phyloP scores from a whole-genome alignment of 1,284 basidiomycete genomes.

The Cryptococcus sp. region DNA sequence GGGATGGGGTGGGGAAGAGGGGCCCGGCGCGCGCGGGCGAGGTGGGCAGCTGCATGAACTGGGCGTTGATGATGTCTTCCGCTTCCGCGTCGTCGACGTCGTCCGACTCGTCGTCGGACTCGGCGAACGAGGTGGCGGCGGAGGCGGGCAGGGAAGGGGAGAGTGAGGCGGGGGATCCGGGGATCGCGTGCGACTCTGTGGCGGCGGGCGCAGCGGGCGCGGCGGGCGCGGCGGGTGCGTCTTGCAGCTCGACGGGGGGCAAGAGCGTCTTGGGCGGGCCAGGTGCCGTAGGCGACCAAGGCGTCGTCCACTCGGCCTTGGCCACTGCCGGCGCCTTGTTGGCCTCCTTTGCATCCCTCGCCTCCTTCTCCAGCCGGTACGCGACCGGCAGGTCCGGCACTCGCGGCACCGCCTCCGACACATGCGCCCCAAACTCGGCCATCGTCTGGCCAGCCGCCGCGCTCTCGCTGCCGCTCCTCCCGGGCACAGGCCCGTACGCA shows the following conservation, averaged over 20 bases:
- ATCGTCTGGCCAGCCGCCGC: too few relatives aligned
- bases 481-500: not conserved
- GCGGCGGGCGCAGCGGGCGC: not conserved
- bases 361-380: conserved; percentile 17
- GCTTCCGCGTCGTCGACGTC: conserved; percentile 20
- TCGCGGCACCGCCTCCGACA: conserved; percentile 11
- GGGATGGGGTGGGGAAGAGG: too few relatives aligned
- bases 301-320: not conserved
- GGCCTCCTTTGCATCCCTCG: conserved; percentile 9
- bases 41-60: conserved; percentile 21
- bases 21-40: conserved; percentile 10
- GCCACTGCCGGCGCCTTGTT: not conserved
- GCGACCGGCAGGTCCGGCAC: conserved; percentile 29
- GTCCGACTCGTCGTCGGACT: conserved; percentile 3
- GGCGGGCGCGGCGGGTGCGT: not conserved
- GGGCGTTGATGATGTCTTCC: conserved; percentile 19
- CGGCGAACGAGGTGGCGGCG: not conserved
- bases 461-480: too few relatives aligned
- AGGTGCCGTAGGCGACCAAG: not conserved
- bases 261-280: not conserved
- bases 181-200: not conserved
- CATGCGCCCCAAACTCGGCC: too few relatives aligned
- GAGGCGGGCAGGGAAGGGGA: not conserved
- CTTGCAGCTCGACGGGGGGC: not conserved
- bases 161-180: not conserved